Percentiles rank a stretch among this genome's conserved stretches.
phyloP scores from a whole-genome alignment of 345 rosid genomes.

The Psidium guajava region DNA sequence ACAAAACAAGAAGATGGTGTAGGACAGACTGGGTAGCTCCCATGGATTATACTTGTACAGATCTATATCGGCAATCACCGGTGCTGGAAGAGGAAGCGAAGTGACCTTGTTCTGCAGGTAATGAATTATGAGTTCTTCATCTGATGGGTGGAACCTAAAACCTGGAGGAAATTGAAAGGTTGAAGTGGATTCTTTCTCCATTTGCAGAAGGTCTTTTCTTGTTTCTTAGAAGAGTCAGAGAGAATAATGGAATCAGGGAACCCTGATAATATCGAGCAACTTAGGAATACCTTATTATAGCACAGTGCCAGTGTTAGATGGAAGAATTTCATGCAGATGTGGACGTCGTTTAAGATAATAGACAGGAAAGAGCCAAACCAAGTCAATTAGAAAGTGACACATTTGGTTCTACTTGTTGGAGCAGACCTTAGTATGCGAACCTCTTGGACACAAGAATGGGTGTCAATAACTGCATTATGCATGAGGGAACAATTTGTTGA shows the following conservation, averaged over 20 bases:
- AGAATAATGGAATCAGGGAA: neutral
- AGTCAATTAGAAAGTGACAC: neutral
- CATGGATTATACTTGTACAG: slow-evolving; percentile 42
- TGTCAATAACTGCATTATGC: neutral
- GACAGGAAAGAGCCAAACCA: neutral
- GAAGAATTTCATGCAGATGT: neutral
- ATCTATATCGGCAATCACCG: slow-evolving; percentile 35
- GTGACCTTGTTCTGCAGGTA: slow-evolving; percentile 36
- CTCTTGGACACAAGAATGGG: neutral
- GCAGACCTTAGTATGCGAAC: neutral
- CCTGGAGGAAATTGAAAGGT: slow-evolving; percentile 35
- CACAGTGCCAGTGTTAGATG: neutral
- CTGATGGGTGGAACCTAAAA: slow-evolving; percentile 50
- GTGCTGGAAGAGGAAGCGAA: slow-evolving; percentile 33
- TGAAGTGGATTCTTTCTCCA: slow-evolving; percentile 12
- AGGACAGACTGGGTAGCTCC: slow-evolving; percentile 37
- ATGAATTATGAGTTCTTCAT: slow-evolving; percentile 31
- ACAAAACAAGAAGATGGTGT: neutral
- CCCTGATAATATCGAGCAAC: neutral
- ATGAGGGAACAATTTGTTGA: neutral
- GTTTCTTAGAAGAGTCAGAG: neutral
- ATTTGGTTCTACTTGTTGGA: neutral
- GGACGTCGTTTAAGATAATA: neutral
- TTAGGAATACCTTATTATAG: neutral
- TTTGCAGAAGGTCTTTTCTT: neutral